These are phyloP conservation scores for Globisporangium abappressorium DNA, from an alignment of 352 stramenopile genomes.

Conservation along the genomic window DNA sequence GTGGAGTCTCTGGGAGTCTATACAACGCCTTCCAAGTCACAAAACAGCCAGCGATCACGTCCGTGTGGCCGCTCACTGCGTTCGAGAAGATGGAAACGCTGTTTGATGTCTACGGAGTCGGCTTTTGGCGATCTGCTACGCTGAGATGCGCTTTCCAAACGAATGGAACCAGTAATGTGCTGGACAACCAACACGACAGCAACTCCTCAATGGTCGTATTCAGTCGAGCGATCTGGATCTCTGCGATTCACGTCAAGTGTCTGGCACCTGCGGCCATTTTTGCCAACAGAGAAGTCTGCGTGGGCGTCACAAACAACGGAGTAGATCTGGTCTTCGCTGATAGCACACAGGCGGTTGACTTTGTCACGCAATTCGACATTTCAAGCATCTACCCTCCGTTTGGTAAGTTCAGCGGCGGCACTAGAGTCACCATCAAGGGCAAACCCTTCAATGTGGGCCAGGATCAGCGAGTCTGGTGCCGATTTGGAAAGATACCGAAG, in stretches of 20 bases:
- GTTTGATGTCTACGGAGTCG: constrained; percentile 59
- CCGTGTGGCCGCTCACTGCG: constrained; percentile 34
- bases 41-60: constrained; percentile 31
- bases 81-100: constrained; percentile 43
- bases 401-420: constrained; percentile 49
- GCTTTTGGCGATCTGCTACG: constrained; percentile 43
- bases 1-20: constrained; percentile 24
- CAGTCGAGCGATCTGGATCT: constrained; percentile 42
- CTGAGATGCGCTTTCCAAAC: constrained; percentile 45
- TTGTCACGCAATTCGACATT: constrained; percentile 42
- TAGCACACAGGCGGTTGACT: constrained; percentile 15
- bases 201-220: background rate
- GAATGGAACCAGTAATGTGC: background rate
- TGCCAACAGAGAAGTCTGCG: constrained; percentile 20
- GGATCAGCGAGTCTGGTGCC: constrained; percentile 43
- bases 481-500: constrained; percentile 47
- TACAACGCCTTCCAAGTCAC: constrained; percentile 43
- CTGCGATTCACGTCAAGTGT: constrained; percentile 49
- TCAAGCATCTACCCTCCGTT: constrained; percentile 39
- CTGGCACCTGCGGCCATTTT: constrained; percentile 23
- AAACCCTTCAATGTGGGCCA: constrained; percentile 38
- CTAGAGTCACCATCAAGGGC: constrained; percentile 46
- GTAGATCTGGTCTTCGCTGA: constrained; percentile 31
- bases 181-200: background rate
- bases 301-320: constrained; percentile 56